A percentile compares a stretch with the other conserved stretches of the same genome.
phyloP scores from a whole-genome alignment of 177 flowering plant species.

The Vitis hybrid region DNA sequence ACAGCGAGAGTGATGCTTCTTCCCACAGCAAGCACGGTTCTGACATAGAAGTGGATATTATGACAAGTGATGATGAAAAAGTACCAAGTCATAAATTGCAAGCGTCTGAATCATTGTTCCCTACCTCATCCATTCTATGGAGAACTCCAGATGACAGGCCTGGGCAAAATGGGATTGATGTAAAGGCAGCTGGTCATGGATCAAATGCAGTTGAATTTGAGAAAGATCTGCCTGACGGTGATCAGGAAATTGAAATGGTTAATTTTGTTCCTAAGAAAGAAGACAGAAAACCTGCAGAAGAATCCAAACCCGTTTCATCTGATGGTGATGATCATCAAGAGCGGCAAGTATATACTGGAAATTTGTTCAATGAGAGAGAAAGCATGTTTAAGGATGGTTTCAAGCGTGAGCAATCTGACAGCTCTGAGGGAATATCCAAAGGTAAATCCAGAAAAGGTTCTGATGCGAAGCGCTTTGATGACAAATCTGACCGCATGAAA shows the following conservation, averaged over 20 bases:
- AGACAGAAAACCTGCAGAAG: conserved; percentile 31
- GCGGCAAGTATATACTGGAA: conserved; percentile 29
- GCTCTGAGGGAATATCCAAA: conserved; percentile 31
- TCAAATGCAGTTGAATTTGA: conserved; percentile 38
- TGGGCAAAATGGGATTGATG: conserved; percentile 30
- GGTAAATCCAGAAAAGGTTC: conserved; percentile 50
- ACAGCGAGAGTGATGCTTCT: conserved; percentile 87
- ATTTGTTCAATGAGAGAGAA: conserved; percentile 33
- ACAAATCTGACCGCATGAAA: conserved; percentile 44
- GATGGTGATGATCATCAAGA: conserved; percentile 32
- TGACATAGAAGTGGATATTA: conserved; percentile 92
- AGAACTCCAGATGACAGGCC: conserved; percentile 29
- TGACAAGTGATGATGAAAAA: conserved; percentile 83
- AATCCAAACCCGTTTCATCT: conserved; percentile 23
- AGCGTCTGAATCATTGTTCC: conserved; percentile 24
- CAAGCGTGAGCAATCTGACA: conserved; percentile 38
- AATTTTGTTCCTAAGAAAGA: conserved; percentile 24
- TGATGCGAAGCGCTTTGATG: conserved; percentile 35
- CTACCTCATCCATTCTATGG: conserved; percentile 31
- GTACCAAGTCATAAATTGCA: conserved; percentile 42
- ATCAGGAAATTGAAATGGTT: conserved; percentile 36
- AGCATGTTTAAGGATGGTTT: conserved; percentile 25
- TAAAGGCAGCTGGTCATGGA: conserved; percentile 36
- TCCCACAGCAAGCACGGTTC: conserved; percentile 89
- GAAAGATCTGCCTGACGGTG: conserved; percentile 35